Evolutionary conservation across 2,329 filamentous ascomycete genomes (phyloP).

Genomic region (Phialocephala subalpina): DNA sequence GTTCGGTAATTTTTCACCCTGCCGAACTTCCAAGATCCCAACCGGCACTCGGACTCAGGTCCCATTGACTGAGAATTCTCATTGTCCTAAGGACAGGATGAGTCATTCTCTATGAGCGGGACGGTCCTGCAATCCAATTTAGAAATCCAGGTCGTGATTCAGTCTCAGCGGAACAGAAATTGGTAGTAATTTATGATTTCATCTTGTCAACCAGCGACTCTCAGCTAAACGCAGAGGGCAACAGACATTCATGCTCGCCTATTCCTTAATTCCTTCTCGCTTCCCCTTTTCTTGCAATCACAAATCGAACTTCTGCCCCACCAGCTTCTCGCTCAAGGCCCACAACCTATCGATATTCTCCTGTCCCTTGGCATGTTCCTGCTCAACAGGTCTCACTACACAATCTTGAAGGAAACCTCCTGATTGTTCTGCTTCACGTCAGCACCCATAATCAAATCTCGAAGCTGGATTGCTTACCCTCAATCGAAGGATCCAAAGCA

Average conservation of each 20-base stretch:
- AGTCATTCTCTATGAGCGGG: too few relatives aligned
- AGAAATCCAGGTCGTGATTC: too few relatives aligned
- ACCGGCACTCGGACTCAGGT: too few relatives aligned
- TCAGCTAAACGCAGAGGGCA: background rate
- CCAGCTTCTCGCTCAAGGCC: slow-evolving; percentile 30
- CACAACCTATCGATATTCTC: slow-evolving; percentile 32
- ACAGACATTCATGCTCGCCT: background rate
- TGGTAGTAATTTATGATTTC: background rate
- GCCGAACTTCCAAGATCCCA: too few relatives aligned
- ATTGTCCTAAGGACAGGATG: too few relatives aligned
- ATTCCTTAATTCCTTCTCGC: background rate
- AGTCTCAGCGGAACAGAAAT: too few relatives aligned
- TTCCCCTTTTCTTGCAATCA: background rate
- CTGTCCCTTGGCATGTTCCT: slow-evolving; percentile 20
- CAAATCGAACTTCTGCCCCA: slow-evolving; percentile 47
- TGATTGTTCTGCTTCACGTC: slow-evolving; percentile 3
- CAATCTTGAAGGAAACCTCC: slow-evolving; percentile 25
- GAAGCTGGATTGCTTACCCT: slow-evolving; percentile 10
- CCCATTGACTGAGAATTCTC: too few relatives aligned
- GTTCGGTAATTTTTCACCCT: too few relatives aligned
- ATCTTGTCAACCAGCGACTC: background rate
- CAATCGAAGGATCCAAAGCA: slow-evolving; percentile 48
- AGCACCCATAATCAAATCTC: background rate
- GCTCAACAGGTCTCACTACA: slow-evolving; percentile 13
- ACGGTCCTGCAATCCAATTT: too few relatives aligned